Conservation (phyloP, 768 basidiomycete genomes). For the Leccinum truebloodii region DNA sequence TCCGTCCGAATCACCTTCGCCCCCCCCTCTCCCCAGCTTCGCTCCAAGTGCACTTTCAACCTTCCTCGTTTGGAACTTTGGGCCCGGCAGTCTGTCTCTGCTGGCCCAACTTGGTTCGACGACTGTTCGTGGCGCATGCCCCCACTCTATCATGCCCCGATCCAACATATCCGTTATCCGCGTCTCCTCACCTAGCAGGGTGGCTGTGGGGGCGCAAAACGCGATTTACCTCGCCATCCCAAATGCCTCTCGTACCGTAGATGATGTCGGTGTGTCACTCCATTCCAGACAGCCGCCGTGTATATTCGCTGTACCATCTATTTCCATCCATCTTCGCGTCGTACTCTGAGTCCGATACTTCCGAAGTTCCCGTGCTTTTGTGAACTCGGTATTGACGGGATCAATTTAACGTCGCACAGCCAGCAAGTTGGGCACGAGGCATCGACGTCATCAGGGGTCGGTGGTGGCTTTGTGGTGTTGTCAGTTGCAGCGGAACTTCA, state of each 20-base stretch:
- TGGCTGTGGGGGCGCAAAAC: conserved; percentile 21
- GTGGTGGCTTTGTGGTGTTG: background rate
- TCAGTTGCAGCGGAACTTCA: background rate
- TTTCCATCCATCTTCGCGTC: background rate
- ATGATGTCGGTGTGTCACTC: background rate
- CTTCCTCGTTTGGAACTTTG: conserved; percentile 25
- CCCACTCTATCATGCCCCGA: background rate
- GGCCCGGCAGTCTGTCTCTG: conserved; percentile 24
- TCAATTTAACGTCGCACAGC: conserved; percentile 5
- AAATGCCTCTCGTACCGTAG: background rate
- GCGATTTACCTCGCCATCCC: conserved; percentile 28
- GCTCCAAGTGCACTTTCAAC: conserved; percentile 23
- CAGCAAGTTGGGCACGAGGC: conserved; percentile 5
- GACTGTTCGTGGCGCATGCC: background rate
- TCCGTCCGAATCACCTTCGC: conserved; percentile 10
- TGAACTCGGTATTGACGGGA: background rate
- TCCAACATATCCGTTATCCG: conserved; percentile 8
- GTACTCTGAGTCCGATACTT: background rate
- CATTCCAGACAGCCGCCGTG: background rate
- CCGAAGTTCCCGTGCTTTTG: conserved; percentile 1
- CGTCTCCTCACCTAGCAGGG: background rate
- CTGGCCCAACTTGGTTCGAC: conserved; percentile 8
- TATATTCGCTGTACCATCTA: conserved; percentile 1
- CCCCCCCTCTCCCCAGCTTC: background rate
- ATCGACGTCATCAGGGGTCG: conserved; percentile 24